phyloP scores from a whole-genome alignment of 1,284 basidiomycete genomes.

The Pseudomicrostroma phylloplanum region DNA sequence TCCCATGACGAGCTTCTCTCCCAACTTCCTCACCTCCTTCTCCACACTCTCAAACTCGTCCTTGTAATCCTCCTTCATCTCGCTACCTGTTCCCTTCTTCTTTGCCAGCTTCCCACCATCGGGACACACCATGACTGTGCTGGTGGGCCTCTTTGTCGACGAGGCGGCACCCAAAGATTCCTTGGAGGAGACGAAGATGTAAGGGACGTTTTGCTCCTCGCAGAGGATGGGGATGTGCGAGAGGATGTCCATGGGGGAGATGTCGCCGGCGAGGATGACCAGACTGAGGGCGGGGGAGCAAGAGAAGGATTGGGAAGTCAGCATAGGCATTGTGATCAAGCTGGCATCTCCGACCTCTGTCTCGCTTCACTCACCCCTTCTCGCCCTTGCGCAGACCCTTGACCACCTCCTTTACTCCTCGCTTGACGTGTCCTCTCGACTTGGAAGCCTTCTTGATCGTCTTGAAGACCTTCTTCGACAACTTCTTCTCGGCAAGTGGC shows the following conservation, averaged over 20 bases:
- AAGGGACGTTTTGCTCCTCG: constrained; percentile 90
- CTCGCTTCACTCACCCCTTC: constrained; percentile 26
- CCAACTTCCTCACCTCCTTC: constrained; percentile 59
- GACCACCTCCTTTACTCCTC: constrained; percentile 51
- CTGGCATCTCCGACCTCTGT: not conserved
- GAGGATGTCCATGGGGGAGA: constrained; percentile 95
- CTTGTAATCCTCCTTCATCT: constrained; percentile 68
- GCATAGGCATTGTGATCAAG: not conserved
- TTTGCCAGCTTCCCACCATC: constrained; percentile 61
- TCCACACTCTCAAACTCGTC: constrained; percentile 78
- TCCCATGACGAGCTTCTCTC: constrained; percentile 13
- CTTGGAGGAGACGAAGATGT: constrained; percentile 59
- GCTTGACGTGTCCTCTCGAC: constrained; percentile 47
- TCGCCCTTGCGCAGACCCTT: constrained; percentile 48
- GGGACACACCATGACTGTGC: constrained; percentile 78
- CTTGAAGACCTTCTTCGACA: constrained; percentile 49
- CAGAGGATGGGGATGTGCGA: constrained; percentile 90
- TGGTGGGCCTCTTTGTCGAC: constrained; percentile 94
- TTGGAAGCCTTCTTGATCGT: constrained; percentile 50
- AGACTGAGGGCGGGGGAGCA: constrained; percentile 56
- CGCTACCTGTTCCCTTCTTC: constrained; percentile 59
- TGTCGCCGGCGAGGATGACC: constrained; percentile 89
- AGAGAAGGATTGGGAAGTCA: not conserved
- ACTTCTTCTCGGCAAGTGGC: constrained; percentile 40
- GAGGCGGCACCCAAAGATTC: constrained; percentile 84